Conservation (phyloP, 2,329 filamentous ascomycete species). For the Aureobasidium sp. region DNA sequence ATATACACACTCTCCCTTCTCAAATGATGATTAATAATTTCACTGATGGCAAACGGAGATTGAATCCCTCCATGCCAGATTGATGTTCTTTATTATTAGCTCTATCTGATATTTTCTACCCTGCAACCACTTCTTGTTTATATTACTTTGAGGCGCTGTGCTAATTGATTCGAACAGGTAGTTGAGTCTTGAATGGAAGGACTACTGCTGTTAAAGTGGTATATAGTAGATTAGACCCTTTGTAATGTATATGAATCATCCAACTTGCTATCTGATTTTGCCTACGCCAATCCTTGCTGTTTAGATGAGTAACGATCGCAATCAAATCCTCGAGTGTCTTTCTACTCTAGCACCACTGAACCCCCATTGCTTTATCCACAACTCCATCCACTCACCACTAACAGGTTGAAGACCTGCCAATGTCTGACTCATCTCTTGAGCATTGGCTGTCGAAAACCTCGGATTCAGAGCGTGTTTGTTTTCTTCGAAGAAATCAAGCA, state of each 20-base stretch:
- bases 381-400: not conserved
- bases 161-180: not conserved
- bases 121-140: not conserved
- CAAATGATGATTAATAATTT: conserved; percentile 1
- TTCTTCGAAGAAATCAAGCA: not conserved
- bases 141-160: too few species aligned
- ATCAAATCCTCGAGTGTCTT: not conserved
- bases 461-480: not conserved
- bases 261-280: too few species aligned
- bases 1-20: not conserved
- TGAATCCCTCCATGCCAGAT: conserved; percentile 6
- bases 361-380: not conserved
- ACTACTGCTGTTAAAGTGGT: not conserved
- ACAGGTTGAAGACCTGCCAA: not conserved
- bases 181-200: too few species aligned
- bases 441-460: not conserved
- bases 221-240: not conserved
- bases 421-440: not conserved
- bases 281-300: too few species aligned
- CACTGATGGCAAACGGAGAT: conserved; percentile 8
- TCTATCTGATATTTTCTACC: not conserved
- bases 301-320: too few species aligned
- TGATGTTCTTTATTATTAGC: conserved; percentile 6
- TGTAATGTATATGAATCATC: not conserved
- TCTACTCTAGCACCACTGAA: not conserved